These are phyloP conservation scores for Teratosphaeria epicoccoides DNA, from an alignment of 2,329 filamentous ascomycete species.

Conservation along the genomic window DNA sequence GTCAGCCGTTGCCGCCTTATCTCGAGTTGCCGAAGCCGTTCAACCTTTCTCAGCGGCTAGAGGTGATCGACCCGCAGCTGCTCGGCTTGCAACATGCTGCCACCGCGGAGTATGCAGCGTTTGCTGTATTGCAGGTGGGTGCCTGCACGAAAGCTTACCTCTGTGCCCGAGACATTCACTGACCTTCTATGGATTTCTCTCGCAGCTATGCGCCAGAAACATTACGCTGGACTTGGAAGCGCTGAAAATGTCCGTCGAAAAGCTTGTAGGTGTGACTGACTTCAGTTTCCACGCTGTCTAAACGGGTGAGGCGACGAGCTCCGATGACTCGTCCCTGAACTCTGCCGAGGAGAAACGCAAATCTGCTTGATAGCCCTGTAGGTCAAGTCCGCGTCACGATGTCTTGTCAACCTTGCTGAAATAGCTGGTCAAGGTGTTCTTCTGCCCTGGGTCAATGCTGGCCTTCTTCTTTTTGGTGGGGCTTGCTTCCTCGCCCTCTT, in stretches of 20 bases:
- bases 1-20: constrained; percentile 60
- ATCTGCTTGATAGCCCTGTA: not conserved
- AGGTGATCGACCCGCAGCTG: constrained; percentile 50
- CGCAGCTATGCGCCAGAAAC: not conserved
- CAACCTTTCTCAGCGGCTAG: constrained; percentile 47
- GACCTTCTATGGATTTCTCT: not conserved
- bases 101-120: not conserved
- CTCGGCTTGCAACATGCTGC: constrained; percentile 38
- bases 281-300: constrained; percentile 52
- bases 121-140: not conserved
- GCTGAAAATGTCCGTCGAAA: constrained; percentile 36
- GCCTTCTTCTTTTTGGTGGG: constrained; percentile 27
- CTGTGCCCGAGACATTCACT: not conserved
- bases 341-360: constrained; percentile 2
- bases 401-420: constrained; percentile 33
- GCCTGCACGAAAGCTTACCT: not conserved
- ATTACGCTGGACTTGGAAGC: not conserved
- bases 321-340: not conserved
- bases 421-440: constrained; percentile 47
- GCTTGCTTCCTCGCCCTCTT: constrained; percentile 20
- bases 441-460: constrained; percentile 31
- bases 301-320: not conserved
- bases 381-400: not conserved
- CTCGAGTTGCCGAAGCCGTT: constrained; percentile 53
- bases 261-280: constrained; percentile 59